Conservation (phyloP, 2,329 filamentous ascomycete genomes). For the Gnomoniopsis sp. region DNA sequence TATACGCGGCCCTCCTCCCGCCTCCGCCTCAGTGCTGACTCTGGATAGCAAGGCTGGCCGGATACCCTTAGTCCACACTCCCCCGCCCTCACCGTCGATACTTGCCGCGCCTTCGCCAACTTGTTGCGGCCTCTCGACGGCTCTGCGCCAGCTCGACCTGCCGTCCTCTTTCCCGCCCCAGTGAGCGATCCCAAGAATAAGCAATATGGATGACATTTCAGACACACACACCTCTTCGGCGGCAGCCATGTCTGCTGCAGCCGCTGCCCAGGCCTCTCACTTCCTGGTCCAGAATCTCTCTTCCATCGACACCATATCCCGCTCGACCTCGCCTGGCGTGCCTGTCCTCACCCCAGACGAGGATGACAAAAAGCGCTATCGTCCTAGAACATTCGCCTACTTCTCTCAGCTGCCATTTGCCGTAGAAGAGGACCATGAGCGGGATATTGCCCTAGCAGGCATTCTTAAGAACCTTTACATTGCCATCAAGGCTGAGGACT, state of each 20-base stretch:
- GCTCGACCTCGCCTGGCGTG: constrained; percentile 78
- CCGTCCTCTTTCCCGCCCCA: not conserved
- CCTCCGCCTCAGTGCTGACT: not conserved
- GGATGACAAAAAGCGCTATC: constrained; percentile 62
- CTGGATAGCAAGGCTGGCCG: not conserved
- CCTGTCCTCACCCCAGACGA: constrained; percentile 46
- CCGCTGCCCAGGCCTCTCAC: constrained; percentile 34
- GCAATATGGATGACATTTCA: constrained; percentile 33
- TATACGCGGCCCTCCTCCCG: not conserved
- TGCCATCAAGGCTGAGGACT: constrained; percentile 86
- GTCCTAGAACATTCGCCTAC: constrained; percentile 91
- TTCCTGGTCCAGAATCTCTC: constrained; percentile 37
- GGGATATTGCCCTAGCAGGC: constrained; percentile 75
- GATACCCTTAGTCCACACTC: not conserved
- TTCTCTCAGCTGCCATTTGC: constrained; percentile 85
- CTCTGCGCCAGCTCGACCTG: constrained; percentile 1
- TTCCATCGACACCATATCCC: constrained; percentile 68
- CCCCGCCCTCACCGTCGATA: not conserved
- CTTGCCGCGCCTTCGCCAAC: not conserved
- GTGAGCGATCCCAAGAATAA: not conserved
- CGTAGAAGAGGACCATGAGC: constrained; percentile 74
- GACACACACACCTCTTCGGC: constrained; percentile 22
- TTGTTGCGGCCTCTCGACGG: not conserved
- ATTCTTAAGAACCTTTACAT: constrained; percentile 95
- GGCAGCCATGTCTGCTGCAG: constrained; percentile 34